phyloP scores from a whole-genome alignment of 805 yeast genomes.

The Ogataea paradorogensis region DNA sequence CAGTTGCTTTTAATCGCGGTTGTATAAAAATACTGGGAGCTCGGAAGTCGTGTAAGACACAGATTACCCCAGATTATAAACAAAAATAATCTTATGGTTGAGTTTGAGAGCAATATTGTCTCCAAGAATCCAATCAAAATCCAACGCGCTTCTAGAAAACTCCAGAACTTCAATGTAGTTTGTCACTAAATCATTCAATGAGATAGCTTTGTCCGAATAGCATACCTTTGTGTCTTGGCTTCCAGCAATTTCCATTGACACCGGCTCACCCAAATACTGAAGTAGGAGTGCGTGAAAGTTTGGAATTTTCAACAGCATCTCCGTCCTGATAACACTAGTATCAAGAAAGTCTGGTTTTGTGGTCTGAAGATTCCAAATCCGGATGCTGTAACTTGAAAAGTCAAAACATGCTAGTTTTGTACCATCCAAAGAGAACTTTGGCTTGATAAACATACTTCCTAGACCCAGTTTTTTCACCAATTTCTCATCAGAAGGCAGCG shows the following conservation, averaged over 20 bases:
- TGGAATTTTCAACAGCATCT: slow-evolving; percentile 27
- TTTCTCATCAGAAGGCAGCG: not conserved
- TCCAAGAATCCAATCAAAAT: slow-evolving; percentile 24
- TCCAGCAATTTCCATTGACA: slow-evolving; percentile 4
- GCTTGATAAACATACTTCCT: slow-evolving; percentile 13
- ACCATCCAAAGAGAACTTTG: slow-evolving; percentile 19
- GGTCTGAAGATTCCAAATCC: slow-evolving; percentile 21
- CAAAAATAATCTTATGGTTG: slow-evolving; percentile 23
- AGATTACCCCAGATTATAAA: slow-evolving; percentile 19
- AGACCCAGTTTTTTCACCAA: not conserved
- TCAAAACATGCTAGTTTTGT: slow-evolving; percentile 20
- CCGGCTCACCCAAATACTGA: slow-evolving; percentile 12
- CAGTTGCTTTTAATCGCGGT: slow-evolving; percentile 8
- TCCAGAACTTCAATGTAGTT: slow-evolving; percentile 24
- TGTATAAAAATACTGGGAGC: not conserved
- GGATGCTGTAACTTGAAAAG: slow-evolving; percentile 17
- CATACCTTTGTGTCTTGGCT: slow-evolving; percentile 4
- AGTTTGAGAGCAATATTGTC: slow-evolving; percentile 22
- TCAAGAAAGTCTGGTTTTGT: slow-evolving; percentile 11
- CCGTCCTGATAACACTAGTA: slow-evolving; percentile 15
- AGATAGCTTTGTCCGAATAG: slow-evolving; percentile 1
- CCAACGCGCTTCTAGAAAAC: slow-evolving; percentile 19
- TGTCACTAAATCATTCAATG: slow-evolving; percentile 24
- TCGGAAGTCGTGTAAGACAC: slow-evolving; percentile 3
- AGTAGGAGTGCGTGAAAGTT: slow-evolving; percentile 26